Evolutionary conservation across 2,329 filamentous ascomycete species (phyloP), one percentile per base, ranked within the genome.

Genomic region (Colletotrichum sp.): DNA sequence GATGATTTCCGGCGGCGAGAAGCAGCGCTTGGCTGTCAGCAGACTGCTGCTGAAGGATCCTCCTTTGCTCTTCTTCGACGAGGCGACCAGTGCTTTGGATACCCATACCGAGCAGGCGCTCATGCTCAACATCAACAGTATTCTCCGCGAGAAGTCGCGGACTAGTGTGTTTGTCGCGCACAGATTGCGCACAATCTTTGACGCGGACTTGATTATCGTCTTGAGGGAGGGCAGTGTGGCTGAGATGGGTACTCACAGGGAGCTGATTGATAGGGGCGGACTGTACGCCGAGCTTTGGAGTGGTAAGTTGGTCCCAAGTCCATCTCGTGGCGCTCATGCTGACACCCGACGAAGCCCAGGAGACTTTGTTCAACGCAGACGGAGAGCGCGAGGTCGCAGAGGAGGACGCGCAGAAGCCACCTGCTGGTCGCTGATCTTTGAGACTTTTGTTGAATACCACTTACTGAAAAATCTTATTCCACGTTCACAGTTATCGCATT

Each of bases 161-260:
- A 99, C 97, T 1, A 98, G 96, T 79, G 95, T 99, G 1, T 99
- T 99, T 82, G 94, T 99, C 7, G 97, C 97, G 8, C 97, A 99
- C 84, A 91, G 97, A 21, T 87, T 99, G 76, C 92, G 96, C 68
- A 99, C 97, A 0, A 98, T 99, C 79, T 98, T 95, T 81, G 97
- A 99, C 81, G 95, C 95, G 52, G 95, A 99, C 85, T 88, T 96
- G 80, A 99, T 99, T 80, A 96, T 99, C 80, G 97, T 99, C 49
- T 87, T 99, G 72, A 94, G 93, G 82, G 93, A 95, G 76, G 97
- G 97, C 0, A 88, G 88, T 16, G 96, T 99, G n/a, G 95, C 93
- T 4, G 97, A 99, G 86, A 92, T 91, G 84, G 97, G 97, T 16
- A 98, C 95, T 18, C 97, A 99, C 84, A 90, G 94, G 75, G 91